phyloP scores from a whole-genome alignment of 2,329 filamentous ascomycete species.

The Chrysosporium keratinophilum region DNA sequence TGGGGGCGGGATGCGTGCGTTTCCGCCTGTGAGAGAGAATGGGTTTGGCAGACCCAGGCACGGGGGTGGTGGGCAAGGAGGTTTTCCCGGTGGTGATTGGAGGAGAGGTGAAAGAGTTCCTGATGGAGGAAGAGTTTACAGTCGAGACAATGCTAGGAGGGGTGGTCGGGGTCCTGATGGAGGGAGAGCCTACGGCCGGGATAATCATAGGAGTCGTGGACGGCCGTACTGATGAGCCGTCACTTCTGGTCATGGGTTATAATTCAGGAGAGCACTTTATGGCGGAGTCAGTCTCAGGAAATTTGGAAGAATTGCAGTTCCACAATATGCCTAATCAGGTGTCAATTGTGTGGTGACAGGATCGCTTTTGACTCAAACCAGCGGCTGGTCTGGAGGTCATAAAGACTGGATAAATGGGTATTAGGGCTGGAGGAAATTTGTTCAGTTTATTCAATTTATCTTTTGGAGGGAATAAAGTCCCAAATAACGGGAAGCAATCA shows the following conservation, averaged over 20 bases:
- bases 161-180: conserved; percentile 25
- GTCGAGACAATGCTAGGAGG: conserved; percentile 26
- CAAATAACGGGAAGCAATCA: too few species aligned
- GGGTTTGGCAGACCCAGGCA: conserved; percentile 35
- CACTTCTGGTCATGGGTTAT: not conserved
- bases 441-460: too few species aligned
- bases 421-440: too few species aligned
- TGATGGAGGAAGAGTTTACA: conserved; percentile 32
- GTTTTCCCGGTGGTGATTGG: conserved; percentile 40
- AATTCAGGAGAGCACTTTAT: too few species aligned
- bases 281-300: too few species aligned
- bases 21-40: conserved; percentile 33
- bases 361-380: too few species aligned
- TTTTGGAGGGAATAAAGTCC: too few species aligned
- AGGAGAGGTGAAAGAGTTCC: conserved; percentile 40
- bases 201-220: conserved; percentile 30
- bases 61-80: conserved; percentile 35
- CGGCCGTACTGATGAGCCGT: conserved; percentile 26
- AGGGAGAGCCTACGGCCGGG: conserved; percentile 32
- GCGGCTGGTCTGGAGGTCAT: too few species aligned
- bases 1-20: conserved; percentile 34
- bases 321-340: too few species aligned
- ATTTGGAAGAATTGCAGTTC: too few species aligned
- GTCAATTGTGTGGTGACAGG: too few species aligned
- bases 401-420: too few species aligned